Conservation (phyloP, 1,284 basidiomycete species). For the Ustilago vetiveriae region DNA sequence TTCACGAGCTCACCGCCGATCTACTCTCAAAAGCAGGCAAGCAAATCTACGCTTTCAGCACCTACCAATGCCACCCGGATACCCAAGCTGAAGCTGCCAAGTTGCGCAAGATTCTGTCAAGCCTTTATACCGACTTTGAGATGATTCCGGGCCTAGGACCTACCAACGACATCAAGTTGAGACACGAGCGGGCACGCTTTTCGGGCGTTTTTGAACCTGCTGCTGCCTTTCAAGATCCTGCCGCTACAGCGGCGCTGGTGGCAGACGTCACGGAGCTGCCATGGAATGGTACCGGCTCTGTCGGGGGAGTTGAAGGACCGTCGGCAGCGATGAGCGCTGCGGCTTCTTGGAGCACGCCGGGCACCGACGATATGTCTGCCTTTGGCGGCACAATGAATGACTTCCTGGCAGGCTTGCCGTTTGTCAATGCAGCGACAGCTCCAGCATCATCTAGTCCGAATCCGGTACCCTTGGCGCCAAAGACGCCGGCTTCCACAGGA, state of each 20-base stretch:
- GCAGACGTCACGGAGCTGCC: slow-evolving; percentile 20
- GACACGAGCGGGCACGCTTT: slow-evolving; percentile 24
- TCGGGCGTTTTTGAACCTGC: slow-evolving; percentile 32
- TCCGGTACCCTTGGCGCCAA: slow-evolving; percentile 9
- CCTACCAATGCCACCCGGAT: slow-evolving; percentile 35
- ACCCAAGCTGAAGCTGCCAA: slow-evolving; percentile 26
- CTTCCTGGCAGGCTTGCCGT: slow-evolving; percentile 26
- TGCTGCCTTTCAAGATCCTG: slow-evolving; percentile 7
- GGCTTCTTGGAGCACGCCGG: slow-evolving; percentile 26
- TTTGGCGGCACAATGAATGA: slow-evolving; percentile 26
- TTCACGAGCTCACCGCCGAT: slow-evolving; percentile 39
- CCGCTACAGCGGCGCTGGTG: slow-evolving; percentile 4
- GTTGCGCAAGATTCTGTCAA: slow-evolving; percentile 21
- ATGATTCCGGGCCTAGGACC: slow-evolving; percentile 38
- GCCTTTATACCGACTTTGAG: slow-evolving; percentile 29
- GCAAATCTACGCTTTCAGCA: slow-evolving; percentile 39
- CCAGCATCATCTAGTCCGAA: slow-evolving; percentile 13
- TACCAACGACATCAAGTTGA: slow-evolving; percentile 24
- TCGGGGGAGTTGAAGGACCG: not conserved
- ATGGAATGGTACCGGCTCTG: slow-evolving; percentile 8
- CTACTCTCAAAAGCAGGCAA: slow-evolving; percentile 30
- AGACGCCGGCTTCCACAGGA: slow-evolving; percentile 23
- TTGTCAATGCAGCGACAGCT: slow-evolving; percentile 11
- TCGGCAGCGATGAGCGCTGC: slow-evolving; percentile 3
- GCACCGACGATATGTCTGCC: slow-evolving; percentile 17